Evolutionary conservation across 1,284 basidiomycete genomes (phyloP).

Genomic region (Ceratobasidium sp.): DNA sequence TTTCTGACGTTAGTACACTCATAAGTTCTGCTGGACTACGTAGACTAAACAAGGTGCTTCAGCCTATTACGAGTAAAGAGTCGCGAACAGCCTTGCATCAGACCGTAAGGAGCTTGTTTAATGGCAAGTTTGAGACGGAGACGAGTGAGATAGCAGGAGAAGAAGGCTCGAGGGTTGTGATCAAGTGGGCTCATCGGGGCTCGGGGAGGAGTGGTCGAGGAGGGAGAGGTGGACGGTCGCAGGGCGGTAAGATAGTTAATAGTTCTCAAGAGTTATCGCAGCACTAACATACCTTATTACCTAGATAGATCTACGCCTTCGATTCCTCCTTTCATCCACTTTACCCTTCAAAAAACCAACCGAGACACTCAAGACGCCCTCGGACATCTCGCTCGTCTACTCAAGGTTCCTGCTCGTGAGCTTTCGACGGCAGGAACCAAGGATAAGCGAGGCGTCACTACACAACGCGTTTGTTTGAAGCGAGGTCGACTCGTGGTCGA

Average conservation of each 20-base stretch:
- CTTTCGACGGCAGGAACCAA: conserved; percentile 95
- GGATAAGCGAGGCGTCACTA: conserved; percentile 96
- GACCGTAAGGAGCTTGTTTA: conserved; percentile 83
- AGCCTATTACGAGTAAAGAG: conserved; percentile 87
- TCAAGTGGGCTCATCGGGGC: conserved; percentile 74
- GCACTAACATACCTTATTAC: conserved; percentile 40
- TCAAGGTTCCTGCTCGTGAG: conserved; percentile 83
- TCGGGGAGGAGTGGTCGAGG: conserved; percentile 60
- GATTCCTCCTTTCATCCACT: conserved; percentile 89
- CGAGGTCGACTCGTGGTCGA: conserved; percentile 81
- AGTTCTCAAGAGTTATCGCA: conserved; percentile 51
- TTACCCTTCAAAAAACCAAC: conserved; percentile 97
- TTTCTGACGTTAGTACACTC: conserved; percentile 74
- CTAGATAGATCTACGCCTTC: conserved; percentile 34
- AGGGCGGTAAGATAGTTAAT: conserved; percentile 46
- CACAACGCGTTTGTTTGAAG: conserved; percentile 89
- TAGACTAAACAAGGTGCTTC: conserved; percentile 5
- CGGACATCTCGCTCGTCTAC: conserved; percentile 77
- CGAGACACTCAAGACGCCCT: conserved; percentile 97
- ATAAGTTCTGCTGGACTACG: background rate
- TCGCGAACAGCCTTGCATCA: conserved; percentile 87
- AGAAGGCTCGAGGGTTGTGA: conserved; percentile 76
- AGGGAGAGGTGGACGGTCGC: conserved; percentile 55
- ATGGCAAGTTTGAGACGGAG: conserved; percentile 86
- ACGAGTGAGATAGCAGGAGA: conserved; percentile 66